A percentile compares a stretch with the other conserved stretches of the same genome.
phyloP scores from a whole-genome alignment of 2,329 filamentous ascomycete species.

The Hypoxylon sp. region DNA sequence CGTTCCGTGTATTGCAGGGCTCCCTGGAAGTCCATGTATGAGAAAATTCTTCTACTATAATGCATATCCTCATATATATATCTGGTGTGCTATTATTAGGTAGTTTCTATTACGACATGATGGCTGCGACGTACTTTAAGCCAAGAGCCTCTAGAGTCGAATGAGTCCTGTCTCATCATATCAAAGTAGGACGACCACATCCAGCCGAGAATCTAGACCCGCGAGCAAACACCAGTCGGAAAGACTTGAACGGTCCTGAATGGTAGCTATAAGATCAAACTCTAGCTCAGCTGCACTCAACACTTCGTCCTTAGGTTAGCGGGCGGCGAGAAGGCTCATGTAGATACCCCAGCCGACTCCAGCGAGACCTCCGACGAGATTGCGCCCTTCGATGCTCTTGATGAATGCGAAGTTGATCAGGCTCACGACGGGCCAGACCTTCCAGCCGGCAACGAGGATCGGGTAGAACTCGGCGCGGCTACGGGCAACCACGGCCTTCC shows the following conservation, averaged over 20 bases:
- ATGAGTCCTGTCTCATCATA: neutral
- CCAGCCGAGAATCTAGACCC: no score
- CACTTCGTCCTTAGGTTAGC: constrained; percentile 18
- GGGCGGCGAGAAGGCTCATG: constrained; percentile 72
- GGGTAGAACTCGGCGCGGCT: constrained; percentile 70
- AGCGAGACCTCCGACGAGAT: constrained; percentile 77
- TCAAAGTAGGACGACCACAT: neutral
- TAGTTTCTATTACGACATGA: neutral
- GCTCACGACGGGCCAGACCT: constrained; percentile 78
- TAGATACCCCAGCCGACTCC: constrained; percentile 82
- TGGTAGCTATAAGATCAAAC: no score
- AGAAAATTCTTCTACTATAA: neutral
- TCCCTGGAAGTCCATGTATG: neutral
- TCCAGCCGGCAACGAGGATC: constrained; percentile 76
- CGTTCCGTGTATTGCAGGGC: no score
- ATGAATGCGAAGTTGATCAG: constrained; percentile 76
- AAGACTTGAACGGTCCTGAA: no score
- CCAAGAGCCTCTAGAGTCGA: neutral
- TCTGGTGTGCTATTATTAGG: neutral
- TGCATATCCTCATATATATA: neutral
- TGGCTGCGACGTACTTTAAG: neutral
- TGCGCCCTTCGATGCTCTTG: constrained; percentile 77
- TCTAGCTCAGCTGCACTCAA: neutral
- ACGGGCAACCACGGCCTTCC: constrained; percentile 58
- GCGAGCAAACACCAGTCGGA: no score